Base-by-base conservation (phyloP, 2,329 filamentous ascomycete genomes). In the Nigrospora sphaerica region DNA sequence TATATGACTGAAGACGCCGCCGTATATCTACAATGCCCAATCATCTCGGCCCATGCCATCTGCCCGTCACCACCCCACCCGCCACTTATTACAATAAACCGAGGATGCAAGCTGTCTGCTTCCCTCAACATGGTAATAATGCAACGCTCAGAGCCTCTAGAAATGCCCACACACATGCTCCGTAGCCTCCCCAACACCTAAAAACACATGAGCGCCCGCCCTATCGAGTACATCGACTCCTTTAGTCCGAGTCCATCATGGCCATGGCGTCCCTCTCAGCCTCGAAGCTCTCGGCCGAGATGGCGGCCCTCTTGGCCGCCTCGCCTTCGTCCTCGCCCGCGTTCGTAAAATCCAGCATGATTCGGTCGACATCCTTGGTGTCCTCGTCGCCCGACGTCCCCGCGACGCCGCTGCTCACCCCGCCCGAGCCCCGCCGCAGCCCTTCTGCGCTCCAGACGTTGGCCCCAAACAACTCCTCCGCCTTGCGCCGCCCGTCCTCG, bases 271-370 rank as follows among this genome's bases (percentile, higher is more conserved):
- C 60, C 12, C 61, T 60, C 40, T 64, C 61, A 1, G 61, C 61
- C 44, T 64, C 61, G 12, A 64, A 60, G 46, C 57, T 63, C 31
- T 61, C 60, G 13, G 61, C 56, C 16, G 61, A 62, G 44, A 68
- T 60, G 52, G 57, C 53, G 1, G 59, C 57, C 46, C 61, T 65
- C 54, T 70, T 72, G 11, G 51, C 44, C 47, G 60, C 45, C 1
- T 75, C 74, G 19, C 60, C 45, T 0, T 76, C 74, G 19, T 70
- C 66, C 12, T 77, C 72, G 14, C 75, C 72, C 47, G 73, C 68
- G 48, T 78, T 76, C 4, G 74, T 77, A 52, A 80, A 68, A 38
- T 78, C 75, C 39, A 72, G 67, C 56, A 79, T 78, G 73, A 80
- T 78, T 52, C 71, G 72, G 46, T 77, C 73, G 4, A 75, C 73